Conservation (phyloP, 306 rosid species). For the Amphicarpaea edgeworthii region DNA sequence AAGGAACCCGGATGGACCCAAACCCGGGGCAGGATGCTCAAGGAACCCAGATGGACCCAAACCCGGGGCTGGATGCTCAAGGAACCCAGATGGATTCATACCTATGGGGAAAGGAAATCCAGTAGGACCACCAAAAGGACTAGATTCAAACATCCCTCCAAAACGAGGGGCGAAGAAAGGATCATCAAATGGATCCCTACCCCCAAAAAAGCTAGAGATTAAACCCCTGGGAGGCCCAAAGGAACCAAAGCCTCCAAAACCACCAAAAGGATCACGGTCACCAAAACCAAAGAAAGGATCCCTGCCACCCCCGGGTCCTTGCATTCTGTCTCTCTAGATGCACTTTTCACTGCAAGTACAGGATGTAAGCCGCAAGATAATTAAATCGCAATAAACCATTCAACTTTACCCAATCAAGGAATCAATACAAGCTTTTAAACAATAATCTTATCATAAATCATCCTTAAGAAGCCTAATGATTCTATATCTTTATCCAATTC, state of each 20-base stretch:
- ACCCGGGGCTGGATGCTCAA: constrained; percentile 59
- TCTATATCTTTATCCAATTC: too few relatives aligned
- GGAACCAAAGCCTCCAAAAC: constrained; percentile 71
- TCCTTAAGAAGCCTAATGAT: too few relatives aligned
- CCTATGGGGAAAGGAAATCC: constrained; percentile 52
- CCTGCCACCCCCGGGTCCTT: constrained; percentile 66
- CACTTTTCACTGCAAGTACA: constrained; percentile 42
- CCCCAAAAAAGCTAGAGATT: constrained; percentile 65
- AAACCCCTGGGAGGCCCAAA: constrained; percentile 68
- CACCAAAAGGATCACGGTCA: constrained; percentile 72
- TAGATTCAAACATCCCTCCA: constrained; percentile 68
- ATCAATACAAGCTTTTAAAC: too few relatives aligned
- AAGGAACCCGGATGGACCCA: constrained; percentile 64
- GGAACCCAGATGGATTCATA: constrained; percentile 64
- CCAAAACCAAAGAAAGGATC: constrained; percentile 58
- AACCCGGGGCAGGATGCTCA: constrained; percentile 43
- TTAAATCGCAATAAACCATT: background rate
- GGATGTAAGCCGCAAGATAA: background rate
- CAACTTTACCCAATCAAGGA: too few relatives aligned
- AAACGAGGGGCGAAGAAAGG: constrained; percentile 84
- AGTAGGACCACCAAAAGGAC: constrained; percentile 53
- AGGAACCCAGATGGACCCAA: background rate
- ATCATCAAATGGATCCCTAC: constrained; percentile 80
- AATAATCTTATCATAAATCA: too few relatives aligned
- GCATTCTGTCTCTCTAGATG: constrained; percentile 61